phyloP scores from a whole-genome alignment of 176 grass and related monocot species.

The Carex cristatella region DNA sequence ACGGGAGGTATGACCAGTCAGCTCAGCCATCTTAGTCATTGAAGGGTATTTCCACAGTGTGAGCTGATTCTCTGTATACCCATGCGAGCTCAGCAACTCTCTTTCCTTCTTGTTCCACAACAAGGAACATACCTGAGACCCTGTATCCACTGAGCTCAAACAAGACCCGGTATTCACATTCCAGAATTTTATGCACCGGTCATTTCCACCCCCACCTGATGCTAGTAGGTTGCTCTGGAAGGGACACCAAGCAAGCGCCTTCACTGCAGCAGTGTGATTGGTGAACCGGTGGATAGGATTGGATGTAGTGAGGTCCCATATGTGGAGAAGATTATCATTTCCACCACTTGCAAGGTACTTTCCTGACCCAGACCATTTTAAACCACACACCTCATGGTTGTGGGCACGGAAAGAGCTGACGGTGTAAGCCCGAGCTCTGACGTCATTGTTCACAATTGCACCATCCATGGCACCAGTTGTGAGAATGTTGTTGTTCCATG shows the following conservation, averaged over 20 bases:
- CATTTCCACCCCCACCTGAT: slow-evolving; percentile 43
- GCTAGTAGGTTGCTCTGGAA: slow-evolving; percentile 67
- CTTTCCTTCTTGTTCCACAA: slow-evolving; percentile 59
- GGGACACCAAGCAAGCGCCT: slow-evolving; percentile 68
- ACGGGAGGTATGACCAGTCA: slow-evolving; percentile 39
- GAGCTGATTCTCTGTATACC: slow-evolving; percentile 33
- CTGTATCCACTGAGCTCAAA: slow-evolving; percentile 47
- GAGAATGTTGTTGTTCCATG: slow-evolving; percentile 59
- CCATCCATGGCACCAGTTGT: slow-evolving; percentile 52
- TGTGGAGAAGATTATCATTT: slow-evolving; percentile 46
- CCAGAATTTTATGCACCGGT: slow-evolving; percentile 54
- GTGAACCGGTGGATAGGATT: slow-evolving; percentile 41
- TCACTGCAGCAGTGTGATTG: slow-evolving; percentile 43
- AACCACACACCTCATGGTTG: slow-evolving; percentile 39
- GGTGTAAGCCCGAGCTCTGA: slow-evolving; percentile 34
- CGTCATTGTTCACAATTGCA: slow-evolving; percentile 52
- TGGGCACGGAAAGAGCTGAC: slow-evolving; percentile 40
- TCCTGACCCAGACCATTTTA: slow-evolving; percentile 47
- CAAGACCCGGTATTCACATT: slow-evolving; percentile 44
- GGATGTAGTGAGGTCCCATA: slow-evolving; percentile 48
- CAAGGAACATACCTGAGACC: slow-evolving; percentile 49
- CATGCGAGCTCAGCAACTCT: slow-evolving; percentile 47
- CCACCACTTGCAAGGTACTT: slow-evolving; percentile 52
- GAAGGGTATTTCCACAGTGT: slow-evolving; percentile 51
- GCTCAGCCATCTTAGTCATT: slow-evolving; percentile 49